Percentiles rank a stretch among this genome's conserved stretches.
These are phyloP conservation scores for Lomentospora prolificans DNA, from an alignment of 2,329 filamentous ascomycete genomes.

Conservation along the genomic window DNA sequence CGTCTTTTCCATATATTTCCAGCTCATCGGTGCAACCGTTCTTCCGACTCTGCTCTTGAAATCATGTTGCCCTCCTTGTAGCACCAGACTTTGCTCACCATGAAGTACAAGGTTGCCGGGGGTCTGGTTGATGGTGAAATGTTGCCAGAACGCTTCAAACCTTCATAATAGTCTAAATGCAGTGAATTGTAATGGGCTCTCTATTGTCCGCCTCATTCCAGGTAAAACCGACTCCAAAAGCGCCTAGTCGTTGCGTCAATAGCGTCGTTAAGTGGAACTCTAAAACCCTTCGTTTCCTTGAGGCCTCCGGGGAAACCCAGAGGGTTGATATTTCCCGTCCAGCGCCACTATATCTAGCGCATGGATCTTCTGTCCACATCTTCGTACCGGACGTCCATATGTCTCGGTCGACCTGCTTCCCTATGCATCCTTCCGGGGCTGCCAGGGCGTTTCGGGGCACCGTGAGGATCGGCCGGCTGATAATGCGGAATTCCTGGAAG, in stretches of 20 bases:
- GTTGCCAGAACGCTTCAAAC: conserved; percentile 1
- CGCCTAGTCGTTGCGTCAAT: conserved; percentile 1
- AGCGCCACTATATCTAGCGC: not conserved
- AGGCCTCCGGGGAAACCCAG: too few relatives aligned
- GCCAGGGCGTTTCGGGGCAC: conserved; percentile 39
- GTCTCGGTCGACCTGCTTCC: conserved; percentile 25
- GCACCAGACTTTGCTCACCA: not conserved
- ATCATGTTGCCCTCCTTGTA: not conserved
- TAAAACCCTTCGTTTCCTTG: conserved; percentile 45
- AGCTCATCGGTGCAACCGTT: not conserved
- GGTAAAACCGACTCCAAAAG: conserved; percentile 1
- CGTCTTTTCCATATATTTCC: too few relatives aligned
- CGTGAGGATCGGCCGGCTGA: conserved; percentile 1
- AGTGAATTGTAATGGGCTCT: too few relatives aligned
- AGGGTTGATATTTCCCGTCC: too few relatives aligned
- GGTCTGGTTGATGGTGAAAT: not conserved
- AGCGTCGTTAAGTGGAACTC: conserved; percentile 28
- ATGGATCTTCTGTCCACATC: not conserved
- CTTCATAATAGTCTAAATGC: too few relatives aligned
- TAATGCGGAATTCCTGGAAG: not conserved
- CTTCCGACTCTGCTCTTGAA: not conserved
- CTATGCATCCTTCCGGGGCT: conserved; percentile 35
- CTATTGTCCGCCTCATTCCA: too few relatives aligned
- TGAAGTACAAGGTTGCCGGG: not conserved
- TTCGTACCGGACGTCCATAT: conserved; percentile 7